Percentiles rank a stretch among this genome's conserved stretches.
These are phyloP conservation scores for Saccharomycopsis microspora DNA, from an alignment of 805 yeast species.

Conservation along the genomic window DNA sequence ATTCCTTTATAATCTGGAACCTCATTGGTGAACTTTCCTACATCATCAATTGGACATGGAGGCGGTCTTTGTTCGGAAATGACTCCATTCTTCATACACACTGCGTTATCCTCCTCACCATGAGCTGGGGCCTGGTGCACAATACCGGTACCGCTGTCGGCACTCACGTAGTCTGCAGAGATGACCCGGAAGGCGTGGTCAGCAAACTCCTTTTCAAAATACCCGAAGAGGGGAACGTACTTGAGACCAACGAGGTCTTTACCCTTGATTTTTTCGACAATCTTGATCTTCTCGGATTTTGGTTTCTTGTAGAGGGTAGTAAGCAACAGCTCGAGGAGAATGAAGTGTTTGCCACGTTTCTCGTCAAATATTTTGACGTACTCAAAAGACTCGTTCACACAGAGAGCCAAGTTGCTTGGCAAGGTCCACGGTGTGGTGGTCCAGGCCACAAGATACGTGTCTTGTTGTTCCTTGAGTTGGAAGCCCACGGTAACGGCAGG, in stretches of 20 bases:
- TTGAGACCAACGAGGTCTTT: slow-evolving; percentile 65
- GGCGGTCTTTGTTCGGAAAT: slow-evolving; percentile 57
- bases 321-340: slow-evolving; percentile 73
- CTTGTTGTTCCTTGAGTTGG: slow-evolving; percentile 68
- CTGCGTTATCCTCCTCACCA: slow-evolving; percentile 97
- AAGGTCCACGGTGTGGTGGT: slow-evolving; percentile 99
- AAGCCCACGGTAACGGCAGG: slow-evolving; percentile 94
- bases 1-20: slow-evolving; percentile 69
- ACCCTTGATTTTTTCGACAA: slow-evolving; percentile 76
- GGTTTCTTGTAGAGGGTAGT: slow-evolving; percentile 91
- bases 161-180: slow-evolving; percentile 74
- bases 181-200: slow-evolving; percentile 78
- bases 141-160: slow-evolving; percentile 97
- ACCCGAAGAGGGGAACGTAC: slow-evolving; percentile 77
- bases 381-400: slow-evolving; percentile 85
- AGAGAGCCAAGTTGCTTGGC: slow-evolving; percentile 86
- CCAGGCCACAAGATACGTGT: slow-evolving; percentile 89
- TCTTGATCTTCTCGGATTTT: slow-evolving; percentile 71
- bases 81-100: slow-evolving; percentile 65
- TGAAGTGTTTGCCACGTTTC: slow-evolving; percentile 68
- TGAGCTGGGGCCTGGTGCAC: slow-evolving; percentile 98
- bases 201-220: slow-evolving; percentile 63
- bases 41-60: slow-evolving; percentile 93
- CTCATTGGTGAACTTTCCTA: slow-evolving; percentile 70
- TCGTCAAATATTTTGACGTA: slow-evolving; percentile 90